Conservation (phyloP, 495 filamentous ascomycete species). For the Aspergillus sclerotioniger region DNA sequence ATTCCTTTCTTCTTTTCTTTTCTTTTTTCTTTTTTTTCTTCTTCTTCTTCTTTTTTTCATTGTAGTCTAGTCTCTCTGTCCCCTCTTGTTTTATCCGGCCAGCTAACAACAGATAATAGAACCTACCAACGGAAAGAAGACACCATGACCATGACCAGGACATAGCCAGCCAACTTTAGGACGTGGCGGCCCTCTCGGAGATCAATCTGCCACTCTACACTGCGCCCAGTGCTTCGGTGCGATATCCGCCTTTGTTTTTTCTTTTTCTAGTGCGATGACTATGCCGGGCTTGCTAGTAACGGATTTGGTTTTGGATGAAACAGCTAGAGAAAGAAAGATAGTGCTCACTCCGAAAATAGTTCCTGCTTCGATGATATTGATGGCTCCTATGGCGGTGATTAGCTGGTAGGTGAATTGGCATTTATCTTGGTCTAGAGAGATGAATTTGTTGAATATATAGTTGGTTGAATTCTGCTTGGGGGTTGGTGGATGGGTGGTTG, state of each 20-base stretch:
- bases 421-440: slow-evolving; percentile 54
- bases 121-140: no score
- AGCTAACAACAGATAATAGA: no score
- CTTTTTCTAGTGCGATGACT: slow-evolving; percentile 57
- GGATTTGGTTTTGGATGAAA: slow-evolving; percentile 31
- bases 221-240: slow-evolving; percentile 49
- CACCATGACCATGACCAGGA: no score
- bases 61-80: no score
- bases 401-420: slow-evolving; percentile 49
- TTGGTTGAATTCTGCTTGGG: slow-evolving; percentile 25
- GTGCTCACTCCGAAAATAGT: slow-evolving; percentile 58
- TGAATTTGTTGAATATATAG: slow-evolving; percentile 49
- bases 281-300: slow-evolving; percentile 27
- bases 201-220: slow-evolving; percentile 46
- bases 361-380: slow-evolving; percentile 51
- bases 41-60: no score
- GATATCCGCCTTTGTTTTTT: slow-evolving; percentile 41
- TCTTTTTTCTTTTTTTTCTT: no score
- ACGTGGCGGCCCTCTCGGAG: slow-evolving; percentile 53
- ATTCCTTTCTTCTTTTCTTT: neutral
- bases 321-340: slow-evolving; percentile 55
- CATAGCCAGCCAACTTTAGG: no score
- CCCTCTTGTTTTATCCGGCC: no score
- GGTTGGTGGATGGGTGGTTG: slow-evolving; percentile 5
- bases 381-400: slow-evolving; percentile 36